Base-by-base conservation (phyloP, 2,329 filamentous ascomycete species). In the Fusarium solani-melongenae region DNA sequence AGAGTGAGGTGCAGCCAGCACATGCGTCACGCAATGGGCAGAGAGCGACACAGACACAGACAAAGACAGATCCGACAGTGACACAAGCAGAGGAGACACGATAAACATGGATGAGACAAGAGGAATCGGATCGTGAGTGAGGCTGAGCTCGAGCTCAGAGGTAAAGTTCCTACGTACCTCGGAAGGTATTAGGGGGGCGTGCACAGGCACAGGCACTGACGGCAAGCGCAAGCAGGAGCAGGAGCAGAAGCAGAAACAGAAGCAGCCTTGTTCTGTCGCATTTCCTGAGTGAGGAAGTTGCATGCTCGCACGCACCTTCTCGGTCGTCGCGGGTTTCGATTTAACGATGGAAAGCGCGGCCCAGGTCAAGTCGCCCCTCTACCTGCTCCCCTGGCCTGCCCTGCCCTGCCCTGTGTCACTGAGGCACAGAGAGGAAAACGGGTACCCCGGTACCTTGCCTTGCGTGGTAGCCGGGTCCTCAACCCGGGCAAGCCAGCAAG, bases 311-410 rank as follows among this genome's bases (percentile, higher is more conserved):
- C 69, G 62, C 46, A 62, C 67, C 70, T 73, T 58, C 70, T 73
- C 61, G 71, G 59, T 56, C 63, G 69, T 70, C 68, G 49, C 68
- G 74, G 62, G 59, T 59, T 67, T 29, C 69, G 71, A 74, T 74
- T 74, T 74, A 72, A 67, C 62, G 69, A 67, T 73, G 72, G 72
- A 74, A 74, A 74, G 65, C 72, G 72, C 72, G 72, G 72, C 72
- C 70, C 61, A 73, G 63, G 31, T 24, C 22, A 39, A 53, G 31
- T 44, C 22, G 41, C 46, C 51, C 31, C 69, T 27, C 44, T 27
- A 59, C 46, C 44, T 27, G 56, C 46, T 27, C 62, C 70, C 70
- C 71, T 46, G 41, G 41, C 8, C 22, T 24, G 22, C 14, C 34
- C 24, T 36, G 14, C 34, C 34, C 34, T 36, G 34, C 34, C 15